Base-by-base conservation (phyloP, 108 stramenopile species). In the Cafeteria roenbergensis region DNA sequence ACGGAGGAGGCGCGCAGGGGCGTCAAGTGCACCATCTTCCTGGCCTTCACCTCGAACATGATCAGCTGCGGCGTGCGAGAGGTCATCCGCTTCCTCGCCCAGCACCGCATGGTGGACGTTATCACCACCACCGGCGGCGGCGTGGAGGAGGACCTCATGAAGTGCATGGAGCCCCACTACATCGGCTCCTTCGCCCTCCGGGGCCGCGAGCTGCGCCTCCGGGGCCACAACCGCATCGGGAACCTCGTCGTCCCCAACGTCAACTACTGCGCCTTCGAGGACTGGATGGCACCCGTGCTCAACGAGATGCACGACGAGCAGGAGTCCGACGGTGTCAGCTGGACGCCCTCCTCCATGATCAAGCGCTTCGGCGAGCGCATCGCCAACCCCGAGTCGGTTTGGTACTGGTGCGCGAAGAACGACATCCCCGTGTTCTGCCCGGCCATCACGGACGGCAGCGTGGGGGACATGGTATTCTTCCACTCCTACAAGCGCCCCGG, bases 391-490 rank as follows among this genome's bases (percentile, higher is more conserved):
- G 87, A 87, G 0, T 87, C 86, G 38, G 93, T 99, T 38, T 85
- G 92, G 54, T 95, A 95, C 63, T 99, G 97, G 97, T 88, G 89
- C 20, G 78, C 84, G 55, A 91, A 90, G 76, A 94, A 98, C 71
- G 66, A 87, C 37, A 99, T 99, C 66, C 98, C 98, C 24, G 88
- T 99, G 0, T 97, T 95, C 71, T 97, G 94, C 75, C 98, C 98
- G 0, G 98, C 98, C 3, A 63, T 99, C 56, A 99, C 98, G 25
- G 98, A 99, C 77, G 98, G 98, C 22, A 89, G 88, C 56, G 70
- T 99, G 54, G 98, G 98, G 12, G 98, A 99, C 70, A 99, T 99
- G 98, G 73, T 99, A 4, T 99, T 93, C 78, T 99, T 99, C 65
- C 92, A 91, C 74, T 89, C 88, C 37, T 99, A 99, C 87, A 99